Conservation (phyloP, 768 basidiomycete species). For the Phanerochaete carnosa region DNA sequence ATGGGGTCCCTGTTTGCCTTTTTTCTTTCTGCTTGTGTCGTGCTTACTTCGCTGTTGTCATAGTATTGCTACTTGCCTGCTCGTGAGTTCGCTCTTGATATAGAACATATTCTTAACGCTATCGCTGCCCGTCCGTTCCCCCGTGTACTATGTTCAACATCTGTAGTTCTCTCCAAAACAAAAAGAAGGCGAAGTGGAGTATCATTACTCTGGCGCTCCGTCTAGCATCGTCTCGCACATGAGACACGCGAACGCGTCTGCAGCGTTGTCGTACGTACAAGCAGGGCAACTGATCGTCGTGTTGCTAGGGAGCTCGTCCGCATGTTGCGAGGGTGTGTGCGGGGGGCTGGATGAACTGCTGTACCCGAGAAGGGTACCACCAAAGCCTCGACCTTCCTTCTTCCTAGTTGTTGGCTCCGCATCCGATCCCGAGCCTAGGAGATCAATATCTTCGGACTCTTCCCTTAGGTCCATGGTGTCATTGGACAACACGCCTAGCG, state of each 20-base stretch:
- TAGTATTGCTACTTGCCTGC: conserved; percentile 5
- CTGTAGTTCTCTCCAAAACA: not conserved
- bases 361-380: conserved; percentile 64
- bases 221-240: conserved; percentile 27
- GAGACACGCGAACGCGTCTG: conserved; percentile 29
- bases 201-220: not conserved
- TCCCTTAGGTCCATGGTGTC: conserved; percentile 67
- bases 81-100: not conserved
- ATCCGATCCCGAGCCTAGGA: conserved; percentile 46
- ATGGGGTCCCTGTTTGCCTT: not conserved
- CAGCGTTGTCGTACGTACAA: conserved; percentile 59
- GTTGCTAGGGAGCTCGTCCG: conserved; percentile 17
- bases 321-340: conserved; percentile 24
- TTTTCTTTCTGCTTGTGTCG: conserved; percentile 2
- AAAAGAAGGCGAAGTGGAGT: conserved; percentile 3
- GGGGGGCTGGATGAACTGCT: conserved; percentile 8
- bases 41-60: conserved; percentile 12
- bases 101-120: conserved; percentile 14
- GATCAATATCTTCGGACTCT: conserved; percentile 57
- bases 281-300: conserved; percentile 42
- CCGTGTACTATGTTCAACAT: conserved; percentile 10
- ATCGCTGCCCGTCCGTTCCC: conserved; percentile 5
- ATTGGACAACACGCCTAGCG: conserved; percentile 54
- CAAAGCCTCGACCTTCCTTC: conserved; percentile 66
- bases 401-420: conserved; percentile 38